Evolutionary conservation across 768 basidiomycete species (phyloP).

Genomic region (Rhizopogon vesiculosus): DNA sequence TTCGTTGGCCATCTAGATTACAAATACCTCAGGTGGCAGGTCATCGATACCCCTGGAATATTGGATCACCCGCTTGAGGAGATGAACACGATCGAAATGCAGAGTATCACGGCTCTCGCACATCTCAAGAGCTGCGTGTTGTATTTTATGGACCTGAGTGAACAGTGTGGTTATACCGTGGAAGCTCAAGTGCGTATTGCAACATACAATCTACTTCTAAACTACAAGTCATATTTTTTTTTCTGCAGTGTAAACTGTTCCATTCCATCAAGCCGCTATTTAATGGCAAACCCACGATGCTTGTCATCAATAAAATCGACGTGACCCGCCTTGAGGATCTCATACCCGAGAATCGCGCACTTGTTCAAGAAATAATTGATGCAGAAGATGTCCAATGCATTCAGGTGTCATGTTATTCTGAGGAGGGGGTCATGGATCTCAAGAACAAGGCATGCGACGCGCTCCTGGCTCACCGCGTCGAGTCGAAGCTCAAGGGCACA

Average conservation of each 20-base stretch:
- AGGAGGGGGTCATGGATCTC: slow-evolving; percentile 96
- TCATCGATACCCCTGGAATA: slow-evolving; percentile 98
- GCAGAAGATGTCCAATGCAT: slow-evolving; percentile 66
- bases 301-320: slow-evolving; percentile 98
- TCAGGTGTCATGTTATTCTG: slow-evolving; percentile 91
- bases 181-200: slow-evolving; percentile 78
- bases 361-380: slow-evolving; percentile 86
- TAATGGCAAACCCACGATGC: slow-evolving; percentile 84
- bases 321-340: slow-evolving; percentile 87
- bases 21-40: slow-evolving; percentile 99
- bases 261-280: slow-evolving; percentile 99
- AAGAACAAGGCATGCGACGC: slow-evolving; percentile 96
- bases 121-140: slow-evolving; percentile 91
- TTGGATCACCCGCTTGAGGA: slow-evolving; percentile 98
- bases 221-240: slow-evolving; percentile 1
- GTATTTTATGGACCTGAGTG: slow-evolving; percentile 99
- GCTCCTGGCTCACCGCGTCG: slow-evolving; percentile 91
- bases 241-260: slow-evolving; percentile 87
- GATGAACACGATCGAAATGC: slow-evolving; percentile 99
- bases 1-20: slow-evolving; percentile 99
- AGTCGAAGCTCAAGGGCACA: slow-evolving; percentile 88
- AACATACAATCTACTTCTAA: background rate
- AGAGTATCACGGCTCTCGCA: slow-evolving; percentile 96
- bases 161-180: slow-evolving; percentile 96
- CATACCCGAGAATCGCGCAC: slow-evolving; percentile 62